A percentile compares a stretch with the other conserved stretches of the same genome.
Evolutionary conservation across 768 basidiomycete species (phyloP).

Genomic region (Kwoniella heveanensis): DNA sequence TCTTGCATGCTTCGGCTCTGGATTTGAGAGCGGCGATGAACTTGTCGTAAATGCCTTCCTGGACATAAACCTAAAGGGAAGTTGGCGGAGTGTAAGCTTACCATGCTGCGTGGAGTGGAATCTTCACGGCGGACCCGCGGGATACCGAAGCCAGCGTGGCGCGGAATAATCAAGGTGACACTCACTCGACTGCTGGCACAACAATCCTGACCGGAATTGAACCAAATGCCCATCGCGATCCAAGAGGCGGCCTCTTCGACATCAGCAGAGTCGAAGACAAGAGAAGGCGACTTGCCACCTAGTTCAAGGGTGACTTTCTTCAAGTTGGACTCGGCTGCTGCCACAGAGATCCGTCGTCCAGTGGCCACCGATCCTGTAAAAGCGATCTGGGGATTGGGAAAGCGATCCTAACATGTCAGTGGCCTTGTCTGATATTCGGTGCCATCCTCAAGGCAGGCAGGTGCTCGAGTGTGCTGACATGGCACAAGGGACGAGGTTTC

Average conservation of each 20-base stretch:
- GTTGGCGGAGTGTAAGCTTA: too few relatives aligned
- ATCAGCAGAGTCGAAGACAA: slow-evolving; percentile 84
- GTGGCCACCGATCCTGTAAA: slow-evolving; percentile 84
- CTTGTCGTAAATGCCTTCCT: slow-evolving; percentile 74
- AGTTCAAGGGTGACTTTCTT: slow-evolving; percentile 89
- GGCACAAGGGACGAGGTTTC: too few relatives aligned
- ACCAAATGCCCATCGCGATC: slow-evolving; percentile 75
- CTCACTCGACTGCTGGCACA: slow-evolving; percentile 69
- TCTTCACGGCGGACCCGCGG: too few relatives aligned
- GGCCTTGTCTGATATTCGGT: too few relatives aligned
- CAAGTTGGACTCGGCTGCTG: slow-evolving; percentile 76
- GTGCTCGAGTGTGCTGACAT: too few relatives aligned
- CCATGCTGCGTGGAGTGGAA: too few relatives aligned
- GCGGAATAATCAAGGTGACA: background rate
- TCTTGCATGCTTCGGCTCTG: slow-evolving; percentile 44
- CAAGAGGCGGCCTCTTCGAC: slow-evolving; percentile 77
- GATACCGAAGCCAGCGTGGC: too few relatives aligned
- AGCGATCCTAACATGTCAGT: too few relatives aligned
- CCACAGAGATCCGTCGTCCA: slow-evolving; percentile 77
- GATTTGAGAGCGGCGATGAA: slow-evolving; percentile 61
- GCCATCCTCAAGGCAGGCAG: too few relatives aligned
- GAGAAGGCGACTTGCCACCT: slow-evolving; percentile 72
- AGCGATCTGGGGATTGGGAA: slow-evolving; percentile 62
- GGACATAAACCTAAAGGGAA: slow-evolving; percentile 61
- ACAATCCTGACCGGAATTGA: slow-evolving; percentile 77